Percentiles rank a stretch among this genome's conserved stretches.
phyloP scores from a whole-genome alignment of 129 eudicot genomes.

The Tanacetum coccineum region DNA sequence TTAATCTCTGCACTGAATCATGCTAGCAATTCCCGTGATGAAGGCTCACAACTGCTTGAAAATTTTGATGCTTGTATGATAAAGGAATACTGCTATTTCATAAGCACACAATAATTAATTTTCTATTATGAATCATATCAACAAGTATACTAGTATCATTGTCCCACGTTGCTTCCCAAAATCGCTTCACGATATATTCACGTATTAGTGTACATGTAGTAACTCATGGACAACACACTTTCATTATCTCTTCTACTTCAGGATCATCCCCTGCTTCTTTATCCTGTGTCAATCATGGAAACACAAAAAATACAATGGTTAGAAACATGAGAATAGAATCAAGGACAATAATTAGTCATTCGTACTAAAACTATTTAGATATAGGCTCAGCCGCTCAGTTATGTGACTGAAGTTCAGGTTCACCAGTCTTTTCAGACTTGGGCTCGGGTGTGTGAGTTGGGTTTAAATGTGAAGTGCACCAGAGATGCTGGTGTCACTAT shows the following conservation, averaged over 20 bases:
- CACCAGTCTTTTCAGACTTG: no score
- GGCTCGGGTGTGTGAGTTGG: no score
- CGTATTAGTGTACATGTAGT: neutral
- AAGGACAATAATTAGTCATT: neutral
- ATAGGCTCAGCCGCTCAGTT: no score
- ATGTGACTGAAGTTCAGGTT: no score
- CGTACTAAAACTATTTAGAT: neutral
- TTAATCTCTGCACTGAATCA: neutral
- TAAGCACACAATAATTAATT: neutral
- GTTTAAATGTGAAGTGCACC: no score
- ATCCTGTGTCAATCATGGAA: constrained; percentile 40
- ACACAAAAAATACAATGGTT: constrained; percentile 1
- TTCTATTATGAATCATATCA: neutral
- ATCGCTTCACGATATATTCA: neutral
- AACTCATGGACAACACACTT: constrained; percentile 63
- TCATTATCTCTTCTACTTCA: constrained; percentile 59
- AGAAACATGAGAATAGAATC: constrained; percentile 3
- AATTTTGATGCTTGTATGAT: neutral
- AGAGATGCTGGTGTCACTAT: no score
- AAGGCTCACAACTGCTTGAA: neutral
- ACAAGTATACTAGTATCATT: constrained; percentile 18
- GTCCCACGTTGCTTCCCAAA: constrained; percentile 3
- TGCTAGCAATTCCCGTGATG: neutral
- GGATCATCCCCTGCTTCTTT: constrained; percentile 99
- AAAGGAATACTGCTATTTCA: neutral